A percentile compares a stretch with the other conserved stretches of the same genome.
phyloP scores from a whole-genome alignment of 2,329 filamentous ascomycete species.

The Alternaria arborescens region DNA sequence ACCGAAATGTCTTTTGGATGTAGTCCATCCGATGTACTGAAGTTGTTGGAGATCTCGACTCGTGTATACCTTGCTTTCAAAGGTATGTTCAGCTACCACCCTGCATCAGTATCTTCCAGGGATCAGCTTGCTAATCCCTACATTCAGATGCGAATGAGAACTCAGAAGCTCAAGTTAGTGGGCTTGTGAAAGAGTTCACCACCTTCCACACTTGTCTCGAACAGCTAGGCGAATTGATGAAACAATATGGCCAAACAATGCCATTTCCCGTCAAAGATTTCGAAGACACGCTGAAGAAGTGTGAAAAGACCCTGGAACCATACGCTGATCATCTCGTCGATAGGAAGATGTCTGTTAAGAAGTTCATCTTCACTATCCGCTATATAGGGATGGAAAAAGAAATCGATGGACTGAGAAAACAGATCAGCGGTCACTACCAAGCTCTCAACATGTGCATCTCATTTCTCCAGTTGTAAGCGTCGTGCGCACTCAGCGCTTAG shows the following conservation, averaged over 20 bases:
- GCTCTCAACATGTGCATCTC: conserved; percentile 44
- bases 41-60: conserved; percentile 43
- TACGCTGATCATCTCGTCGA: conserved; percentile 44
- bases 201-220: conserved; percentile 41
- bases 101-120: neutral
- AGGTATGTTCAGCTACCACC: conserved; percentile 27
- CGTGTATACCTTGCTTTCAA: conserved; percentile 46
- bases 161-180: conserved; percentile 44
- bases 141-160: conserved; percentile 45
- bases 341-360: conserved; percentile 42
- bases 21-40: conserved; percentile 42
- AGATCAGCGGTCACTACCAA: conserved; percentile 43
- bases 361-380: conserved; percentile 41
- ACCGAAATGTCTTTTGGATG: conserved; percentile 43
- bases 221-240: conserved; percentile 43
- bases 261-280: conserved; percentile 44
- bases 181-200: conserved; percentile 41
- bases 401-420: conserved; percentile 38
- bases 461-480: conserved; percentile 40
- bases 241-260: conserved; percentile 42
- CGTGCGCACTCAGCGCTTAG: neutral
- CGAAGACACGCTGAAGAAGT: conserved; percentile 41
- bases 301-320: conserved; percentile 39
- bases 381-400: conserved; percentile 49
- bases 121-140: conserved; percentile 15